phyloP scores from a whole-genome alignment of 73 alveolate species.

The Paraurostyla sp. region DNA sequence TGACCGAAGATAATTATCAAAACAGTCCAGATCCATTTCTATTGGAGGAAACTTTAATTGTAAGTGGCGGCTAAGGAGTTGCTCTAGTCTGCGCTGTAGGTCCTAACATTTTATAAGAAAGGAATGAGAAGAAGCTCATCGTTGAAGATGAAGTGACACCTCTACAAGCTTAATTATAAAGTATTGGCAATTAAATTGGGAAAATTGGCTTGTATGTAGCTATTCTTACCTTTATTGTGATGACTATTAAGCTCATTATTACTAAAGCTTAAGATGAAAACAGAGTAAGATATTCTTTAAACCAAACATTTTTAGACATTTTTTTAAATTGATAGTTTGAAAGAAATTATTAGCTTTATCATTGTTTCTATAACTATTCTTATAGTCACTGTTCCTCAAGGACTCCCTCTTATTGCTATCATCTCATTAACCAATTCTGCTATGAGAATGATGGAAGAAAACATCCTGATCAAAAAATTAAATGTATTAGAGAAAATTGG shows the following conservation, averaged over 20 bases:
- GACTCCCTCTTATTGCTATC: not conserved
- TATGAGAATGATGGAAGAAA: not conserved
- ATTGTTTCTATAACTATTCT: slow-evolving; percentile 92
- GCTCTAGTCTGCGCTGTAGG: slow-evolving; percentile 96
- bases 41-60: slow-evolving; percentile 84
- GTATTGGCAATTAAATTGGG: slow-evolving; percentile 93
- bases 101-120: slow-evolving; percentile 80
- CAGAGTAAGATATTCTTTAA: slow-evolving; percentile 62
- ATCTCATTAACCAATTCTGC: not conserved
- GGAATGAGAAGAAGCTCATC: slow-evolving; percentile 71
- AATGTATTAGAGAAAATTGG: not conserved
- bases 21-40: slow-evolving; percentile 87
- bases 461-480: not conserved
- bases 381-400: slow-evolving; percentile 58
- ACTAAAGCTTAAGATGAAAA: not conserved
- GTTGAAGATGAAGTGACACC: slow-evolving; percentile 92
- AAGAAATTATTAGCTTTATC: slow-evolving; percentile 81
- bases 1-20: slow-evolving; percentile 74
- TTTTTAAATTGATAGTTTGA: slow-evolving; percentile 60
- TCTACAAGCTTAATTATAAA: slow-evolving; percentile 88
- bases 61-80: slow-evolving; percentile 90
- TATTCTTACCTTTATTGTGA: slow-evolving; percentile 79
- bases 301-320: slow-evolving; percentile 71
- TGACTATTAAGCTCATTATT: slow-evolving; percentile 79
- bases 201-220: slow-evolving; percentile 88